Conservation (phyloP, 192 early-diverging fungal species). For the Pecoramyces ruminantium region DNA sequence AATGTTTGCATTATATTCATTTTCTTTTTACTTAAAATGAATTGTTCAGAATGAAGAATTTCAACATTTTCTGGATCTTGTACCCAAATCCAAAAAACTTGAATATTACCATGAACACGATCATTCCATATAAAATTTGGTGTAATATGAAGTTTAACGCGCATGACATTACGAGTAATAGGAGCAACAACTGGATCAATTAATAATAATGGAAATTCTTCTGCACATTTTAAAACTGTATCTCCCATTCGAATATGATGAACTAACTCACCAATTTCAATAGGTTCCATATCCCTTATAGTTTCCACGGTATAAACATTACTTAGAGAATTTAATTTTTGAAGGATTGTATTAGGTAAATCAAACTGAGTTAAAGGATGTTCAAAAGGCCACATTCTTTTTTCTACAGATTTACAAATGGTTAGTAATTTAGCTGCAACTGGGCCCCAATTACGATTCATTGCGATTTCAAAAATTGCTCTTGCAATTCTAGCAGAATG, state of each 20-base stretch:
- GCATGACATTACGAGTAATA: slow-evolving; percentile 82
- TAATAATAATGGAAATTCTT: slow-evolving; percentile 70
- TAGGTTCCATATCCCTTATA: slow-evolving; percentile 67
- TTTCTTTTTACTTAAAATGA: slow-evolving; percentile 55
- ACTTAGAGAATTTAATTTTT: slow-evolving; percentile 28
- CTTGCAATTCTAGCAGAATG: slow-evolving; percentile 83
- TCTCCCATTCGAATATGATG: slow-evolving; percentile 61
- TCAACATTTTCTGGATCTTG: slow-evolving; percentile 77
- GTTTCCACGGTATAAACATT: slow-evolving; percentile 31
- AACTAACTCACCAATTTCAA: slow-evolving; percentile 77
- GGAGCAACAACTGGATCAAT: slow-evolving; percentile 72
- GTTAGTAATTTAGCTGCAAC: slow-evolving; percentile 54
- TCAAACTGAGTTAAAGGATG: slow-evolving; percentile 3
- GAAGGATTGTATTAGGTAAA: not conserved
- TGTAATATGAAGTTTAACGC: slow-evolving; percentile 58
- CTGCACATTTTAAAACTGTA: slow-evolving; percentile 51
- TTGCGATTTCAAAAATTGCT: slow-evolving; percentile 87
- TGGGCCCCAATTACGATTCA: slow-evolving; percentile 81
- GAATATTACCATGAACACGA: slow-evolving; percentile 69
- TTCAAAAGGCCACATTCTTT: slow-evolving; percentile 59
- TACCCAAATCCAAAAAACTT: slow-evolving; percentile 95
- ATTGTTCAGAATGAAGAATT: slow-evolving; percentile 84
- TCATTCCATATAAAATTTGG: slow-evolving; percentile 92
- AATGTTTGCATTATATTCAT: slow-evolving; percentile 37
- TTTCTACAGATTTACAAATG: slow-evolving; percentile 76